Percentiles rank a stretch among this genome's conserved stretches.
Evolutionary conservation across 148 eudicot genomes (phyloP).

Genomic region (Dianthus caryophyllus): DNA sequence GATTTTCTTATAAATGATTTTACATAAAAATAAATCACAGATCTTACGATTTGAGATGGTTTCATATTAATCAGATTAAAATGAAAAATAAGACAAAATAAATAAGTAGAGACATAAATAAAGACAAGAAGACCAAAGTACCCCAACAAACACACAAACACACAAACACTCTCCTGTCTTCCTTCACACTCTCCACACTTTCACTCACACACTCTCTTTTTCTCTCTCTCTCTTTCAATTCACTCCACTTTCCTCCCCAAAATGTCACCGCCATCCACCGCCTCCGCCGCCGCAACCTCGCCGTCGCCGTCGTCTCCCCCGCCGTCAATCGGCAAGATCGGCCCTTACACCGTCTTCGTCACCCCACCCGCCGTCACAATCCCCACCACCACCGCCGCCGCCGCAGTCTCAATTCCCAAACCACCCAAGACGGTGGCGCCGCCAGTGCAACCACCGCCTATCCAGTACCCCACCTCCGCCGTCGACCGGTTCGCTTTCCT

Average conservation of each 20-base stretch:
- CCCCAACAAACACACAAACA: neutral
- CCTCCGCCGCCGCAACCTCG: slow-evolving; percentile 57
- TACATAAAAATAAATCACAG: too few species aligned
- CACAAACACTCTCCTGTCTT: neutral
- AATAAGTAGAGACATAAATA: too few species aligned
- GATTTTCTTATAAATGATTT: too few species aligned
- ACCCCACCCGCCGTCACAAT: slow-evolving; percentile 50
- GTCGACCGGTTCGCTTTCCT: slow-evolving; percentile 47
- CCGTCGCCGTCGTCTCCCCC: slow-evolving; percentile 61
- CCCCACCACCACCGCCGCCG: slow-evolving; percentile 27
- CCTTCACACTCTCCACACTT: neutral
- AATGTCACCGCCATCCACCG: slow-evolving; percentile 50
- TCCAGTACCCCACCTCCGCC: slow-evolving; percentile 36
- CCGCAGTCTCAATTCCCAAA: slow-evolving; percentile 15
- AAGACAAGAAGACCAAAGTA: neutral
- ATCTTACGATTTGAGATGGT: too few species aligned
- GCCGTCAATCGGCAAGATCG: slow-evolving; percentile 88
- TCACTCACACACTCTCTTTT: neutral
- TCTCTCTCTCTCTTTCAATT: neutral
- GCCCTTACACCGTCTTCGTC: slow-evolving; percentile 90
- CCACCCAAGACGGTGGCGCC: slow-evolving; percentile 35
- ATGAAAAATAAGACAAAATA: too few species aligned
- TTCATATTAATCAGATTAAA: too few species aligned
- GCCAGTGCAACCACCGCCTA: slow-evolving; percentile 68
- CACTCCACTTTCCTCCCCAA: neutral